Base-by-base conservation (phyloP, 345 rosid species). In the Draba incana region DNA sequence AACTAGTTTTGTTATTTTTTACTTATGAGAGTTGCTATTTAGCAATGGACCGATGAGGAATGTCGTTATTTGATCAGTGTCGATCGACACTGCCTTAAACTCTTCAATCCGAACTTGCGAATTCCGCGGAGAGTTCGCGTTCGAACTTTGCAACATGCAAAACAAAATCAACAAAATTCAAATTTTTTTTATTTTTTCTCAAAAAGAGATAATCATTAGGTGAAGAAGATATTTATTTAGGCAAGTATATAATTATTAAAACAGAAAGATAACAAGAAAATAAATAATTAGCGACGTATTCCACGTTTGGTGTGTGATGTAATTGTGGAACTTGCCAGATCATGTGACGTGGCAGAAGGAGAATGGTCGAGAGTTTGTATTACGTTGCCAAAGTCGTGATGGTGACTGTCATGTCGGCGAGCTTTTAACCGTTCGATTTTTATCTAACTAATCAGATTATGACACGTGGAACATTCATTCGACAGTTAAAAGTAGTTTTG, bases 111-210 rank as follows among this genome's bases (percentile, higher is more conserved):
- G n/a, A n/a, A n/a, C n/a, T n/a, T n/a, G n/a, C 9, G 12, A 57
- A 48, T 41, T 42, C 61, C 62, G 24, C 49, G 61, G 47, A 58
- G 56, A 51, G 9, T 73, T 42, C 71, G 58, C 71, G 48, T 73
- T 8, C 58, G 23, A 43, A 31, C 62, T 54, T 12, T 54, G 12
- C 46, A 43, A 43, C 14, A 27, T 41, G 61, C 39, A 28, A n/a
- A 13, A 0, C 6, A 35, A 14, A 41, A 35, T 30, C 41, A n/a
- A n/a, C n/a, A n/a, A n/a, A n/a, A n/a, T n/a, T n/a, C n/a, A n/a
- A n/a, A n/a, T n/a, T n/a, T n/a, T n/a, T n/a, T n/a, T n/a, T n/a
- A n/a, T n/a, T n/a, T 33, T 33, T 33, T 0, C 37, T 20, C 8
- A 33, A 55, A 10, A 2, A 20, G 3, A 2, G 23, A 31, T 64